Percentiles rank a stretch among this genome's conserved stretches.
Evolutionary conservation across 192 early-diverging fungal species (phyloP).

Genomic region (Spizellomyces sp.): DNA sequence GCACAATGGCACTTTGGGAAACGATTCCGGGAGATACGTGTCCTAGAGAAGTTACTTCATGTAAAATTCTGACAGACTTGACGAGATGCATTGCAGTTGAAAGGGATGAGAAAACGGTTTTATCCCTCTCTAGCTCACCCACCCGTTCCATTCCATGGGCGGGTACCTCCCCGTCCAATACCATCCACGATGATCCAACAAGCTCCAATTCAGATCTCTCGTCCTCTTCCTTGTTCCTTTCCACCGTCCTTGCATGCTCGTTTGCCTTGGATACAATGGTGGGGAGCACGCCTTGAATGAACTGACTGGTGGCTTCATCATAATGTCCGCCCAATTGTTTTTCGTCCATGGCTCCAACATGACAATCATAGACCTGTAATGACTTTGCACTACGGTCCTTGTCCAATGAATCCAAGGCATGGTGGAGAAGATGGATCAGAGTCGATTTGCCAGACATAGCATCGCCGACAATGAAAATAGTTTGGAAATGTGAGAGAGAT

Average conservation of each 20-base stretch:
- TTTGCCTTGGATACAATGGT: neutral
- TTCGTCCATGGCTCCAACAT: neutral
- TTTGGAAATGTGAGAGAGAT: neutral
- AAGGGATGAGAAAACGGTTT: too few relatives aligned
- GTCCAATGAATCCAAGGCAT: neutral
- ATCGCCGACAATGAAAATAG: constrained; percentile 23
- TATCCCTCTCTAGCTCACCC: too few relatives aligned
- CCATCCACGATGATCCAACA: constrained; percentile 16
- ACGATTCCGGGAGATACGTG: too few relatives aligned
- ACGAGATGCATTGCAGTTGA: too few relatives aligned
- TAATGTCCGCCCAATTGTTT: constrained; percentile 4
- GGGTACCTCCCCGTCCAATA: constrained; percentile 12
- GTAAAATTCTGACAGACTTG: too few relatives aligned
- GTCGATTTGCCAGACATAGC: constrained; percentile 25
- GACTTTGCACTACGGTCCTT: neutral
- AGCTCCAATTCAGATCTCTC: neutral
- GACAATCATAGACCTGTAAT: neutral
- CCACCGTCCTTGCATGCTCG: too few relatives aligned
- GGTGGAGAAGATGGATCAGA: neutral
- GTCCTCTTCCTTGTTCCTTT: too few relatives aligned
- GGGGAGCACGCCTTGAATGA: constrained; percentile 12
- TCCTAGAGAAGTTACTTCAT: too few relatives aligned
- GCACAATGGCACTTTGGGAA: too few relatives aligned
- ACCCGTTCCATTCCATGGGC: neutral
- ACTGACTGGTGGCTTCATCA: neutral